phyloP scores from a whole-genome alignment of 768 basidiomycete genomes.

The Myochromella boudieri region DNA sequence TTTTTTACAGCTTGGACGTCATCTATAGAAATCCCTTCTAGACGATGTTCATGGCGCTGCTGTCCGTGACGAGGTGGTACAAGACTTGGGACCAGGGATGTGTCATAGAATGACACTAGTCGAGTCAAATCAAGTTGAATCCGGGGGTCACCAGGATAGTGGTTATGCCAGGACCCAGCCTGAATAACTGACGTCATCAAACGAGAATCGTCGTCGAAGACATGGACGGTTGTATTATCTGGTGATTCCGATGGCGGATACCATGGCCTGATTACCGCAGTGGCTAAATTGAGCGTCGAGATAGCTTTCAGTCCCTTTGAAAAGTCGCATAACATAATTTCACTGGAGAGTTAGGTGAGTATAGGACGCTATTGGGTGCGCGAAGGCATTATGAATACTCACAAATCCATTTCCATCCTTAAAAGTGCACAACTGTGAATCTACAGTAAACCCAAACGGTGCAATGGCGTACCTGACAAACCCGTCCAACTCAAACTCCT shows the following conservation, averaged over 20 bases:
- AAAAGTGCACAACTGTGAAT: too few species aligned
- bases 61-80: conserved; percentile 19
- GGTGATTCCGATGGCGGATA: background rate
- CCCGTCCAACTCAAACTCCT: conserved; percentile 39
- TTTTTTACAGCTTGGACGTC: conserved; percentile 18
- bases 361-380: background rate
- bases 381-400: conserved; percentile 13
- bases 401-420: conserved; percentile 56
- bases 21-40: conserved; percentile 20
- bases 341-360: conserved; percentile 26
- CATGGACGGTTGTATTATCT: background rate
- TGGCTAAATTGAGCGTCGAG: conserved; percentile 36
- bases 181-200: conserved; percentile 9
- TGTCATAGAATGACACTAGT: conserved; percentile 36
- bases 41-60: conserved; percentile 23
- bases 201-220: background rate
- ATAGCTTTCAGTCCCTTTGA: conserved; percentile 35
- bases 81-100: conserved; percentile 26
- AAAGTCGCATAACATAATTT: conserved; percentile 51
- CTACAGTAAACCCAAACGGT: too few species aligned
- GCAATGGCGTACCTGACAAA: conserved; percentile 44
- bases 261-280: background rate
- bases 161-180: conserved; percentile 33
- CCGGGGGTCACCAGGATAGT: conserved; percentile 33
- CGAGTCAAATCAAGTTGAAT: conserved; percentile 30